Evolutionary conservation across 2,329 filamentous ascomycete species (phyloP).

Genomic region (Scedosporium dehoogii): DNA sequence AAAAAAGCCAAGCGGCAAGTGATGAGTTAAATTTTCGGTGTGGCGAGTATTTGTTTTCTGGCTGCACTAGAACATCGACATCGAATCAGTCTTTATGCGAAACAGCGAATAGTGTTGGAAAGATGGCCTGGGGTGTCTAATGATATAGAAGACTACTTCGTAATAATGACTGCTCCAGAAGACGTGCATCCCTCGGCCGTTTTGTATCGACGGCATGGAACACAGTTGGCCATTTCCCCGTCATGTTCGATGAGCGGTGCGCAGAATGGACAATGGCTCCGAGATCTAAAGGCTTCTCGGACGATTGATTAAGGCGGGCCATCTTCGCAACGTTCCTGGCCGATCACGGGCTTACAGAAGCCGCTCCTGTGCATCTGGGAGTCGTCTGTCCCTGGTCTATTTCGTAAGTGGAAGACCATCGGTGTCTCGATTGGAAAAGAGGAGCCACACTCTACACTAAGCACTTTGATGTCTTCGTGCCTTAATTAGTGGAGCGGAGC

Average conservation of each 20-base stretch:
- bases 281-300: not conserved
- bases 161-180: not conserved
- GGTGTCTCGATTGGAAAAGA: not conserved
- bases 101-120: not conserved
- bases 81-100: not conserved
- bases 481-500: not conserved
- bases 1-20: not conserved
- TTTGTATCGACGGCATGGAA: not conserved
- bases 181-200: not conserved
- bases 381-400: not conserved
- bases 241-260: no score
- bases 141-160: no score
- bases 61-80: not conserved
- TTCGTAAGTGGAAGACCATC: not conserved
- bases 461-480: not conserved
- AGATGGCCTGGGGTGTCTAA: not conserved
- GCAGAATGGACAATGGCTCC: no score
- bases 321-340: not conserved
- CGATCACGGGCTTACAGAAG: no score
- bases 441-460: not conserved
- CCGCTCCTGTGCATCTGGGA: no score
- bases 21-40: not conserved
- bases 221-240: not conserved
- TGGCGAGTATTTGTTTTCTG: not conserved
- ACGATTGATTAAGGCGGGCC: not conserved